phyloP scores from a whole-genome alignment of 768 basidiomycete species.

The Porphyrellus cyaneotinctus region DNA sequence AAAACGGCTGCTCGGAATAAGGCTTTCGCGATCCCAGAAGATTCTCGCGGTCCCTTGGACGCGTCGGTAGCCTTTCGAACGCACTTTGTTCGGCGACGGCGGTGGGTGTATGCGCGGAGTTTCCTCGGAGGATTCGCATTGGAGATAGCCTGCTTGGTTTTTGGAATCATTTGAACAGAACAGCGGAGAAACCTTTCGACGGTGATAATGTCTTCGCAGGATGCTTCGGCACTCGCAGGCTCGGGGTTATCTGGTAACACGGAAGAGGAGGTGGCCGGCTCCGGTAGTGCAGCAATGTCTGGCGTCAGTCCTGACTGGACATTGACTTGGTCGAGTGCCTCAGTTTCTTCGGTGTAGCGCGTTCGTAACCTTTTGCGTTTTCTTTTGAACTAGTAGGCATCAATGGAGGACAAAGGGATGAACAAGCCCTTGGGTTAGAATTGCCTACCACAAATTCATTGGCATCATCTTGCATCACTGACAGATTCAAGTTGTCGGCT shows the following conservation, averaged over 20 bases:
- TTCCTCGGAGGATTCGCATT: neutral
- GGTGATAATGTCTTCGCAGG: constrained; percentile 14
- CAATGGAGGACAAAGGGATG: neutral
- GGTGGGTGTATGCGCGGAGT: constrained; percentile 20
- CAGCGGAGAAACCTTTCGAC: constrained; percentile 26
- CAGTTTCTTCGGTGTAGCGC: neutral
- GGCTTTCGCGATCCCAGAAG: constrained; percentile 8
- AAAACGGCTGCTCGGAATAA: constrained; percentile 28
- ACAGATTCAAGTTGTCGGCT: neutral
- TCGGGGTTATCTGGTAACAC: neutral
- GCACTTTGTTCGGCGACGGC: neutral
- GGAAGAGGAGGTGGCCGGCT: constrained; percentile 4
- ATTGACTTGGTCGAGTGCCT: neutral
- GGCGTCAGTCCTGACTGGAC: constrained; percentile 10
- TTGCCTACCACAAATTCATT: constrained; percentile 26
- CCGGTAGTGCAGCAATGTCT: constrained; percentile 16
- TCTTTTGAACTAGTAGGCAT: constrained; percentile 22
- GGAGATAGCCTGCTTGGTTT: neutral
- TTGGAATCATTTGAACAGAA: neutral
- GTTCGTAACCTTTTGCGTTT: constrained; percentile 21
- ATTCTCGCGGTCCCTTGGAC: neutral
- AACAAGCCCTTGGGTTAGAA: neutral
- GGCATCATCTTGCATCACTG: constrained; percentile 7
- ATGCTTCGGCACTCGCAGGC: neutral
- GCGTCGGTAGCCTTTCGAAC: neutral